These are phyloP conservation scores for Ophiostoma ulmi DNA, from an alignment of 2,329 filamentous ascomycete species.

Conservation along the genomic window DNA sequence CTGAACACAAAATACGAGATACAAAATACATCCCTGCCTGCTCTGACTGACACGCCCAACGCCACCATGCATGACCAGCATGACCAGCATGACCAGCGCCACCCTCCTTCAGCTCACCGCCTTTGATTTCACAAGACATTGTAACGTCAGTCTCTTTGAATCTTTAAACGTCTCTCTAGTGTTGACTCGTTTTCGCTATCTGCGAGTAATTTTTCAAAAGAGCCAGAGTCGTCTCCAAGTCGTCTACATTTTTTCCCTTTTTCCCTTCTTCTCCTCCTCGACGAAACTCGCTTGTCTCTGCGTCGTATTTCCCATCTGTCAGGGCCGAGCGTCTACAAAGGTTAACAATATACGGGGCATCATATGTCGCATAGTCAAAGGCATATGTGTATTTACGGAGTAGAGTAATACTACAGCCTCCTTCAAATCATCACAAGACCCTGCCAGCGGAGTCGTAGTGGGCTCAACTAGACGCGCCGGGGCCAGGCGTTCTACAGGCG, in stretches of 20 bases:
- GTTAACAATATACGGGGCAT: background rate
- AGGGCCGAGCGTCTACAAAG: constrained; percentile 2
- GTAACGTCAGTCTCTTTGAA: background rate
- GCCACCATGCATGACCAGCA: background rate
- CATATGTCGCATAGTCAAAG: background rate
- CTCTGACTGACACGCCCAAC: constrained; percentile 1
- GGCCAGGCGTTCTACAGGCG: background rate
- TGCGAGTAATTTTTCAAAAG: too few relatives aligned
- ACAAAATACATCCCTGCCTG: background rate
- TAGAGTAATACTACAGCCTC: constrained; percentile 3
- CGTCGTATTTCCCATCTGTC: background rate
- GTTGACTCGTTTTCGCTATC: background rate
- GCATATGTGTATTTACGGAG: background rate
- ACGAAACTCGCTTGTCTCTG: background rate
- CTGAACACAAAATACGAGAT: too few relatives aligned
- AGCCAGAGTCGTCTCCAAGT: too few relatives aligned
- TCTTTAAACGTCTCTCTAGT: background rate
- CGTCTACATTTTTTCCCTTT: background rate
- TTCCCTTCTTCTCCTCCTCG: background rate
- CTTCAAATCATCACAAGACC: background rate
- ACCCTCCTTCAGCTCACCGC: constrained; percentile 11
- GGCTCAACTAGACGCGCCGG: background rate
- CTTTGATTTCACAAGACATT: background rate
- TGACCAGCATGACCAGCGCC: background rate
- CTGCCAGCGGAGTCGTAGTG: background rate